Evolutionary conservation across 306 rosid species (phyloP).

Genomic region (Pterocarpus santalinus): DNA sequence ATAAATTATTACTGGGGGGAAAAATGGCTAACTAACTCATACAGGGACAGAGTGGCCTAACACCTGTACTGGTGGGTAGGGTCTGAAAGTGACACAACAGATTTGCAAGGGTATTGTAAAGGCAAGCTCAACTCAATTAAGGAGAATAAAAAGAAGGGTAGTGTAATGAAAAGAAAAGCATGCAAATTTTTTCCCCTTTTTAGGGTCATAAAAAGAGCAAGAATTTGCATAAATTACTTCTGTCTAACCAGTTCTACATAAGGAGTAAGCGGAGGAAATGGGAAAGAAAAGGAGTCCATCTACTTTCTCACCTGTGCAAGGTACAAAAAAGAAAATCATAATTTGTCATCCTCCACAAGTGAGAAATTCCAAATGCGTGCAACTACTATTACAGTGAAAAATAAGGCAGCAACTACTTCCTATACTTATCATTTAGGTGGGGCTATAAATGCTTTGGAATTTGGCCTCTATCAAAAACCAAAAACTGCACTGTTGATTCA

Average conservation of each 20-base stretch:
- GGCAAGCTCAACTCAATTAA: too few relatives aligned
- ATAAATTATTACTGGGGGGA: neutral
- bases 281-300: constrained; percentile 11
- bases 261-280: constrained; percentile 4
- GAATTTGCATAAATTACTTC: constrained; percentile 23
- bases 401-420: constrained; percentile 34
- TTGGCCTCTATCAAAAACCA: constrained; percentile 30
- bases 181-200: neutral
- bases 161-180: neutral
- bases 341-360: constrained; percentile 40
- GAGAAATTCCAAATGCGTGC: constrained; percentile 40
- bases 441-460: neutral
- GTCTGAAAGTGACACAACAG: neutral
- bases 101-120: neutral
- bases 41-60: neutral
- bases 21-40: constrained; percentile 3
- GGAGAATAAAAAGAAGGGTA: neutral
- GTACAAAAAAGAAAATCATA: constrained; percentile 30
- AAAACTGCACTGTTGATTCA: constrained; percentile 10
- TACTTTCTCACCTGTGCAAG: constrained; percentile 15
- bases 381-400: constrained; percentile 35
- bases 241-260: neutral
- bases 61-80: constrained; percentile 26
- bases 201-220: neutral
- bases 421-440: constrained; percentile 34